Conservation (phyloP, 2,329 filamentous ascomycete genomes). For the Neofusicoccum kwambonambiense region DNA sequence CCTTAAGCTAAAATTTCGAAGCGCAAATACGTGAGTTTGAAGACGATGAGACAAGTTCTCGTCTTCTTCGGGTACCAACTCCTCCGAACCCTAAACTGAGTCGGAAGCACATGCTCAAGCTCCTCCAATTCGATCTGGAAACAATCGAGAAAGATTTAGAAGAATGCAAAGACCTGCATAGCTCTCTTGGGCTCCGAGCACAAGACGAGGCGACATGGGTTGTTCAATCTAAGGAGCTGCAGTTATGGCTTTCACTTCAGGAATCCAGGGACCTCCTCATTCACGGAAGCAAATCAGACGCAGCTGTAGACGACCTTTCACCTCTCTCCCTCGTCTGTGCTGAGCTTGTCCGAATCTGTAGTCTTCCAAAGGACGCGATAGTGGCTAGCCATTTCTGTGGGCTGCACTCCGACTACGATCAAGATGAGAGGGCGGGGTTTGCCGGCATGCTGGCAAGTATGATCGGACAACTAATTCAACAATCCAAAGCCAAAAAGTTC, state of each 20-base stretch:
- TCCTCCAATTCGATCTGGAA: background rate
- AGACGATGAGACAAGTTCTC: background rate
- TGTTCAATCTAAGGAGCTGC: conserved; percentile 4
- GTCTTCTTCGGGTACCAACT: background rate
- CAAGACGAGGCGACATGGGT: conserved; percentile 15
- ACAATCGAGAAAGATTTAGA: background rate
- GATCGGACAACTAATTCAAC: background rate
- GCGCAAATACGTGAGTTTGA: background rate
- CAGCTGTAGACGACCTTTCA: conserved; percentile 2
- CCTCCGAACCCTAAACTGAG: background rate
- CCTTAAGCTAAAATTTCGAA: background rate
- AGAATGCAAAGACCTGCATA: background rate
- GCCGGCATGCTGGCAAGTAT: background rate
- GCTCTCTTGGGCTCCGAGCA: background rate
- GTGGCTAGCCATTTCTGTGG: conserved; percentile 18
- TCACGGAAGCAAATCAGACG: conserved; percentile 9
- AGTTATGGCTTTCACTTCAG: conserved; percentile 12
- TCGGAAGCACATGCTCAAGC: background rate
- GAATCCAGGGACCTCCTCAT: conserved; percentile 13
- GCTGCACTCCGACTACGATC: conserved; percentile 8
- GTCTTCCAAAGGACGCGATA: background rate
- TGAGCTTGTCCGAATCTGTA: conserved; percentile 10
- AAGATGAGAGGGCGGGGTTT: background rate
- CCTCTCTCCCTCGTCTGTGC: conserved; percentile 19
- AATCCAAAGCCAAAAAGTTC: background rate